phyloP scores from a whole-genome alignment of 2,329 filamentous ascomycete species.

The Fusarium verrucosum region DNA sequence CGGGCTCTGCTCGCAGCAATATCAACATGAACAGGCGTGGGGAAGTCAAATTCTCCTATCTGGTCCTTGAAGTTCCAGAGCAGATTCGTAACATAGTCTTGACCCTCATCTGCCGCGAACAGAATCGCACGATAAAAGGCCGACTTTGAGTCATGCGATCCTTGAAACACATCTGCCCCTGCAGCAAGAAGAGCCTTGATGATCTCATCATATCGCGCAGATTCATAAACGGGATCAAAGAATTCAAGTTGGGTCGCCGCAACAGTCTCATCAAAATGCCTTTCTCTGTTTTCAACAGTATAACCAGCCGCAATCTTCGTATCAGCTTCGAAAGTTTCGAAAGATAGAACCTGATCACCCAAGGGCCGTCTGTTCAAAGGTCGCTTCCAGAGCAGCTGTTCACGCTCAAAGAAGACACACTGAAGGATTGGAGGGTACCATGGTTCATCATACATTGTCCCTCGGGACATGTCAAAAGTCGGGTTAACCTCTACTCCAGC shows the following conservation, averaged over 20 bases:
- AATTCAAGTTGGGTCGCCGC: background rate
- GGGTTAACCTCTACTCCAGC: conserved; percentile 24
- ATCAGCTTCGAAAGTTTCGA: background rate
- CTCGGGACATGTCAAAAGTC: background rate
- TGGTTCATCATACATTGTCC: background rate
- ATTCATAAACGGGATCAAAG: background rate
- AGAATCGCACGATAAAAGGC: conserved; percentile 19
- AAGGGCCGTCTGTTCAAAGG: background rate
- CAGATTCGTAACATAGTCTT: conserved; percentile 19
- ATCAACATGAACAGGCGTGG: background rate
- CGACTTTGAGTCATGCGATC: background rate
- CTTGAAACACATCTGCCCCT: conserved; percentile 1
- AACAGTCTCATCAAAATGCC: background rate
- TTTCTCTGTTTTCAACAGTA: conserved; percentile 1
- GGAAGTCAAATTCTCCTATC: background rate
- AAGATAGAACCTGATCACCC: background rate
- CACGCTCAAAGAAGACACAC: conserved; percentile 23
- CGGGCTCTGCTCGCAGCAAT: conserved; percentile 17
- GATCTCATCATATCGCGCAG: conserved; percentile 24
- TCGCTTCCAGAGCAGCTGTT: conserved; percentile 23
- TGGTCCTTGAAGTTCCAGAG: conserved; percentile 16
- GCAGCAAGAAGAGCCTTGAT: conserved; percentile 15
- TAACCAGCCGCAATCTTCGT: conserved; percentile 1
- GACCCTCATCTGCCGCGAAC: conserved; percentile 10
- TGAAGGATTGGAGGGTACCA: conserved; percentile 36